Conservation (phyloP, 208 protist species). For the Leishmania tarentolae region DNA sequence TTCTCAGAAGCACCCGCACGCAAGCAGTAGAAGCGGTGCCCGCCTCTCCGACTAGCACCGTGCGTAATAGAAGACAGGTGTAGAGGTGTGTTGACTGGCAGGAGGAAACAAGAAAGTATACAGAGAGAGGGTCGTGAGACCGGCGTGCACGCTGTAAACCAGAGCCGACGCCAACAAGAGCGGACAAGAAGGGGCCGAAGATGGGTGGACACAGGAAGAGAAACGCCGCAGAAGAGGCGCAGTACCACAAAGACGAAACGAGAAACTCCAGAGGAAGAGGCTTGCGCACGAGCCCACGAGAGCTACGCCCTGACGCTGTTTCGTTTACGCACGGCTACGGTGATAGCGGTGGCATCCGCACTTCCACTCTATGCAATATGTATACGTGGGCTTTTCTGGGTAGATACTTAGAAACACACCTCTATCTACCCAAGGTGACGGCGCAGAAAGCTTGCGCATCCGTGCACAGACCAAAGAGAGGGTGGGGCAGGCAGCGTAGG, state of each 20-base stretch:
- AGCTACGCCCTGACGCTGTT: neutral
- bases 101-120: conserved; percentile 2
- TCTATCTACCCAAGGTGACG: neutral
- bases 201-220: neutral
- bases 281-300: neutral
- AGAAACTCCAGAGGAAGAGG: neutral
- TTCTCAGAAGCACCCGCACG: neutral
- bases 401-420: neutral
- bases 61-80: neutral
- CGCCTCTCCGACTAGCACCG: neutral
- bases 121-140: neutral
- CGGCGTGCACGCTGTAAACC: neutral
- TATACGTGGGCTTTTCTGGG: neutral
- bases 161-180: neutral
- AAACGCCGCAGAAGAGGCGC: conserved; percentile 16
- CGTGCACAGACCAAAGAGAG: neutral
- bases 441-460: neutral
- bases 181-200: neutral
- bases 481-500: neutral
- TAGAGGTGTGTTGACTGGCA: neutral
- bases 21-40: neutral
- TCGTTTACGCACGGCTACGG: neutral
- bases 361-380: neutral
- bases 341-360: neutral
- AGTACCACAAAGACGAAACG: neutral